phyloP scores from a whole-genome alignment of 2,329 filamentous ascomycete species.

The Penicillium janthinellum region DNA sequence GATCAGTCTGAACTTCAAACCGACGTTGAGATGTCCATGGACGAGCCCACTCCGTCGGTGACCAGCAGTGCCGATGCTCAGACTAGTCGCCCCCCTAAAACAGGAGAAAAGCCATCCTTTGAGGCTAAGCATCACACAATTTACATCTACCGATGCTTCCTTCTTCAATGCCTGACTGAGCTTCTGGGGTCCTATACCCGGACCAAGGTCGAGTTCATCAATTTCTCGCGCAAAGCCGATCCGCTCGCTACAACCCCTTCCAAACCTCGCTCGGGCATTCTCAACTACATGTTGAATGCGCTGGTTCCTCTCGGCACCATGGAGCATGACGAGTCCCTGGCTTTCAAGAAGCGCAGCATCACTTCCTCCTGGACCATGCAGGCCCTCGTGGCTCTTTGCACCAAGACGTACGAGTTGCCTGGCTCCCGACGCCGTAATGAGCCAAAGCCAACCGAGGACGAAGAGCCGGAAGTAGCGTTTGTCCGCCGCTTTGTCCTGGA shows the following conservation, averaged over 20 bases:
- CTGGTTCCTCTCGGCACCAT: conserved; percentile 68
- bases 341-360: conserved; percentile 79
- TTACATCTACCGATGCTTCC: conserved; percentile 93
- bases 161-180: conserved; percentile 89
- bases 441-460: conserved; percentile 39
- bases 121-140: conserved; percentile 93
- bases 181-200: conserved; percentile 89
- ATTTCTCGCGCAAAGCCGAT: conserved; percentile 91
- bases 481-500: conserved; percentile 95
- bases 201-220: conserved; percentile 98
- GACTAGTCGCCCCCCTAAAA: conserved; percentile 53
- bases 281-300: conserved; percentile 90
- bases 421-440: conserved; percentile 58
- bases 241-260: conserved; percentile 83
- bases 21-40: conserved; percentile 56
- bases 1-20: conserved; percentile 38
- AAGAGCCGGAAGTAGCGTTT: conserved; percentile 66
- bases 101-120: conserved; percentile 72
- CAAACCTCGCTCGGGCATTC: conserved; percentile 86
- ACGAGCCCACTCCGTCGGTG: conserved; percentile 39
- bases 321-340: conserved; percentile 72
- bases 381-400: conserved; percentile 81
- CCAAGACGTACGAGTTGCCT: conserved; percentile 79
- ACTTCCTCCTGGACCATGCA: conserved; percentile 85
- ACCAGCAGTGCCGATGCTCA: conserved; percentile 33